Evolutionary conservation across 2,329 filamentous ascomycete genomes (phyloP).

Genomic region (Neonectria magnoliae): DNA sequence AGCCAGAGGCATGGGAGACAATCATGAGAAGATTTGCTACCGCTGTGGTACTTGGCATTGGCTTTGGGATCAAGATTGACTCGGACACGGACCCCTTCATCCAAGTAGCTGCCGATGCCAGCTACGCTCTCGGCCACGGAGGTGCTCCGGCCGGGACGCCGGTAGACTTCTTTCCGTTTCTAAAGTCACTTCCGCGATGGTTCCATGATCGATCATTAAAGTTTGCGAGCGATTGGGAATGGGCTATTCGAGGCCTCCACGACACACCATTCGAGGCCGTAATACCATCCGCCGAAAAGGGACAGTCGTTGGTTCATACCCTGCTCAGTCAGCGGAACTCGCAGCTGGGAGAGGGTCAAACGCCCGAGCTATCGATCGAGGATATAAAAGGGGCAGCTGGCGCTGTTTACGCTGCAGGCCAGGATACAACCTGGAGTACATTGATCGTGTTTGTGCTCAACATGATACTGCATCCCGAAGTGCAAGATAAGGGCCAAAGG

Average conservation of each 20-base stretch:
- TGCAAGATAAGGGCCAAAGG: conserved; percentile 58
- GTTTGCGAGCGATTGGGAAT: conserved; percentile 42
- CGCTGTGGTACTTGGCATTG: conserved; percentile 54
- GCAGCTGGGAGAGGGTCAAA: conserved; percentile 40
- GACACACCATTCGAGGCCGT: conserved; percentile 54
- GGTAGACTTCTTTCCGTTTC: conserved; percentile 59
- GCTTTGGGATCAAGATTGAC: conserved; percentile 53
- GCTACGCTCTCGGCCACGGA: conserved; percentile 41
- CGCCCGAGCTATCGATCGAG: conserved; percentile 49
- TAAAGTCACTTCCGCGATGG: conserved; percentile 53
- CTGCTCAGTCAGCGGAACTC: conserved; percentile 40
- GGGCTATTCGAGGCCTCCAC: conserved; percentile 53
- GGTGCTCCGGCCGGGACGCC: conserved; percentile 48
- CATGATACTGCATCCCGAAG: conserved; percentile 53
- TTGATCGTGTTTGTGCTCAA: conserved; percentile 57
- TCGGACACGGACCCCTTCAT: conserved; percentile 53
- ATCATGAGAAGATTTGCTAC: conserved; percentile 50
- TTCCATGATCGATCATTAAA: conserved; percentile 44
- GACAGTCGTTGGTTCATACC: conserved; percentile 42
- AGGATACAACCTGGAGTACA: conserved; percentile 57
- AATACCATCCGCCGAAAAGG: conserved; percentile 42
- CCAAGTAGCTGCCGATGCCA: conserved; percentile 47
- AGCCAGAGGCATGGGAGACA: conserved; percentile 49
- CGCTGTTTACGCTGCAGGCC: conserved; percentile 59
- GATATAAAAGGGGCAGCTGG: conserved; percentile 62